Evolutionary conservation across 2,329 filamentous ascomycete species (phyloP), one percentile per base, ranked within the genome.

Genomic region (Calonectria henricotiae): DNA sequence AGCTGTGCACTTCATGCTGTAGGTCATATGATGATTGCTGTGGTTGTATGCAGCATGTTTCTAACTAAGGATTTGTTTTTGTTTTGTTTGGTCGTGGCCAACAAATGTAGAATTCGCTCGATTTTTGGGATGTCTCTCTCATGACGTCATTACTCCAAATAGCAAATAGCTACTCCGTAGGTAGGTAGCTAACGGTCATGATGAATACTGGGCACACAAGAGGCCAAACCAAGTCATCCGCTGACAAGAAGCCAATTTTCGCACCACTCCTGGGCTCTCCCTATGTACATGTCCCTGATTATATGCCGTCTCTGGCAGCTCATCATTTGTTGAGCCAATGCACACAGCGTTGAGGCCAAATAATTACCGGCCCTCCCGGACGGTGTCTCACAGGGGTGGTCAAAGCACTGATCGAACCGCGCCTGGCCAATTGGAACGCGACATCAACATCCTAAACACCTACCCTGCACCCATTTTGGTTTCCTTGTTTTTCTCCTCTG

Each of bases 291-390:
- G 20, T 20, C 20, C 20, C 20, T 1, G 20, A 20, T 20, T 20
- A 20, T 20, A 20, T 20, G 20, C 20, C 20, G 20, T 20, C 20
- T 20, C 20, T 20, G 20, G 20, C 20, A 20, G 20, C 20, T 32
- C 51, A 13, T 58, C 32, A 37, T 58, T 58, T 58, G 51, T 58
- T 58, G 51, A 39, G 51, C 35, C 35, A 12, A 20, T 55, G 20
- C 35, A 4, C 27, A n/a, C 32, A 58, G 23, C 20, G 51, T 58
- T 58, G 51, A 25, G 51, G 7, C 32, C 39, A 58, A 9, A 37
- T 37, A 39, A 41, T 55, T 39, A 37, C 51, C 35, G 32, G 17
- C 25, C 32, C 20, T 20, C 51, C 51, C 51, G 20, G 51, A 58
- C 35, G 25, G 39, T 39, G 13, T 58, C n/a, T 30, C 20, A 20